phyloP scores from a whole-genome alignment of 2,329 filamentous ascomycete species.

The Botrytis galanthina region DNA sequence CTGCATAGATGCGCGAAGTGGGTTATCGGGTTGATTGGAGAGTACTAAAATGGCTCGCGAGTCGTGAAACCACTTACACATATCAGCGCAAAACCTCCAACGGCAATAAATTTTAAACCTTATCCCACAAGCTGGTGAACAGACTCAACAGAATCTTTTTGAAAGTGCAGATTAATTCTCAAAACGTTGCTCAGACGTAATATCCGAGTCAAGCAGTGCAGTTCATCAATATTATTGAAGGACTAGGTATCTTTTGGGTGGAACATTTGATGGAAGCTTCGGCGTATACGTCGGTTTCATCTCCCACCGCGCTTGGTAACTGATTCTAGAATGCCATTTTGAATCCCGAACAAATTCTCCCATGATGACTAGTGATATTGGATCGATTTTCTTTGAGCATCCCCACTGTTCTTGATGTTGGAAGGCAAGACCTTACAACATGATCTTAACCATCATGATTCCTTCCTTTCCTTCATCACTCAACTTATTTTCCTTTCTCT shows the following conservation, averaged over 20 bases:
- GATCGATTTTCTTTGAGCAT: not conserved
- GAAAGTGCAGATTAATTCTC: not conserved
- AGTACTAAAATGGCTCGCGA: not conserved
- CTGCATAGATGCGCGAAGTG: slow-evolving; percentile 5
- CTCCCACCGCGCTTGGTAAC: not conserved
- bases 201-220: not conserved
- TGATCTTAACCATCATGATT: not conserved
- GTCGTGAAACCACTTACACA: not conserved
- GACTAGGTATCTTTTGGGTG: not conserved
- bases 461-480: not conserved
- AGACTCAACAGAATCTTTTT: not conserved
- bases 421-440: not conserved
- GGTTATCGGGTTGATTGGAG: not conserved
- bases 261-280: not conserved
- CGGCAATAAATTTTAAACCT: not conserved
- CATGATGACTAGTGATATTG: slow-evolving; percentile 1
- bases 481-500: not conserved
- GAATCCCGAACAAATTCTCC: not conserved
- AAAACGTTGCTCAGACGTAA: slow-evolving; percentile 9
- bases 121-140: not conserved
- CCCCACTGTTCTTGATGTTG: not conserved
- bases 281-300: not conserved
- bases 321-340: not conserved
- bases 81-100: slow-evolving; percentile 7
- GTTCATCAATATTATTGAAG: not conserved